Base-by-base conservation (phyloP, 805 yeast genomes). In the Hanseniaspora nectarophila region DNA sequence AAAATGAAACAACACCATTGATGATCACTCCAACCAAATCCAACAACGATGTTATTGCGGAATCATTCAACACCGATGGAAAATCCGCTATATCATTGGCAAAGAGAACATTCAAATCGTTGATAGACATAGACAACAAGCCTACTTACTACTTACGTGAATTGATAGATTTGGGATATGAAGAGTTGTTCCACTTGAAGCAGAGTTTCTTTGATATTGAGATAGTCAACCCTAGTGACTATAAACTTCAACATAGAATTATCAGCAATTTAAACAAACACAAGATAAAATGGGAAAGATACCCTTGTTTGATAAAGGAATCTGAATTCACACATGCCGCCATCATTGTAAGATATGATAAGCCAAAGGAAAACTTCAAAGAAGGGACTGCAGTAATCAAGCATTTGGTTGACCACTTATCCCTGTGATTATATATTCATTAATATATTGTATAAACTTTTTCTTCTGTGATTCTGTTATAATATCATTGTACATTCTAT, bases 261-360 rank as follows among this genome's bases (percentile, higher is more conserved):
- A 72, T 83, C 31, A 66, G 66, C 28, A 71, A 73, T 48, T 71
- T 86, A 61, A 85, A 85, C 63, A 16, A 34, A 4, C n/a, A 26
- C 18, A 57, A 64, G 3, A 62, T 85, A 4, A 60, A 67, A 1
- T 87, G 95, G 95, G 63, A 68, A 40, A 86, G 85, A 61, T 81
- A 66, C 58, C 89, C 92, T 0, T 73, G 86, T 26, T 73, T 81
- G 54, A 82, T 86, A 54, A 73, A 81, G 35, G 68, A 74, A 29
- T 80, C 90, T 5, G 72, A 72, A 45, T 75, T 80, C 42, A 76
- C 94, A 0, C 95, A 86, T 61, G 86, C 94, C 1, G 94, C 92
- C 1, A 81, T 86, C 1, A 83, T 86, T 54, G 85, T 81, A 40
- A 73, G 95, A 46, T 77, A 73, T 56, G 67, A 68, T 23, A 75